Evolutionary conservation across 2,329 filamentous ascomycete genomes (phyloP).

Genomic region (Stemphylium vesicarium): DNA sequence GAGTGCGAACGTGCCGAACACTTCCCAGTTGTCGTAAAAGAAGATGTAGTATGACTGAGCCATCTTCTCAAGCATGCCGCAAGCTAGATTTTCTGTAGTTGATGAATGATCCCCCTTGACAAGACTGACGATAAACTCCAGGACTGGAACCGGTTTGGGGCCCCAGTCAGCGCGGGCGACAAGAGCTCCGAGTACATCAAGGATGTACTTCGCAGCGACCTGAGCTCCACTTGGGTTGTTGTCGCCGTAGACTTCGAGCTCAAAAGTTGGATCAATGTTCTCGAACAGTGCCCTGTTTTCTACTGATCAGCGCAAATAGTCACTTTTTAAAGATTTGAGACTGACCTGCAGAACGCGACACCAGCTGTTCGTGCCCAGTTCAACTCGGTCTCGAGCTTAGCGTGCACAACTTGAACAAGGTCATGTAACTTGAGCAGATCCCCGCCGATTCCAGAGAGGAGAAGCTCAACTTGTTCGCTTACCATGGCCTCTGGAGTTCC

Average conservation of each 20-base stretch:
- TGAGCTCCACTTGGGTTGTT: not conserved
- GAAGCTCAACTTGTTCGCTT: not conserved
- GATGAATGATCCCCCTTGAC: not conserved
- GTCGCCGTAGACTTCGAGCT: not conserved
- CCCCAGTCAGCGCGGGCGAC: not conserved
- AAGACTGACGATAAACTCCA: not conserved
- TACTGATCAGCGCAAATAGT: not conserved
- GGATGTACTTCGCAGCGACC: not conserved
- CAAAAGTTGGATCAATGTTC: not conserved
- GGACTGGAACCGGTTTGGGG: not conserved
- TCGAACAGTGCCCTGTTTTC: not conserved
- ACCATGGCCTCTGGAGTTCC: not conserved
- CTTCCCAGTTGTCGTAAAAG: not conserved
- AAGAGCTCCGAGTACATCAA: not conserved
- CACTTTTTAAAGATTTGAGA: rapidly evolving
- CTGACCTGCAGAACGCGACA: constrained; percentile 2
- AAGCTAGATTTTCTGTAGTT: not conserved
- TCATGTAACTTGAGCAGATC: not conserved
- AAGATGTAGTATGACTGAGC: not conserved
- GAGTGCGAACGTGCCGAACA: not conserved
- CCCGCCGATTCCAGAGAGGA: not conserved
- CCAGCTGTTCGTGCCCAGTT: not conserved
- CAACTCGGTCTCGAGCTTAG: not conserved
- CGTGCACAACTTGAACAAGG: not conserved
- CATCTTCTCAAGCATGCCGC: constrained; percentile 1